A percentile compares a stretch with the other conserved stretches of the same genome.
These are phyloP conservation scores for Tubosaeta brunneosetosa DNA, from an alignment of 768 basidiomycete species.

Conservation along the genomic window DNA sequence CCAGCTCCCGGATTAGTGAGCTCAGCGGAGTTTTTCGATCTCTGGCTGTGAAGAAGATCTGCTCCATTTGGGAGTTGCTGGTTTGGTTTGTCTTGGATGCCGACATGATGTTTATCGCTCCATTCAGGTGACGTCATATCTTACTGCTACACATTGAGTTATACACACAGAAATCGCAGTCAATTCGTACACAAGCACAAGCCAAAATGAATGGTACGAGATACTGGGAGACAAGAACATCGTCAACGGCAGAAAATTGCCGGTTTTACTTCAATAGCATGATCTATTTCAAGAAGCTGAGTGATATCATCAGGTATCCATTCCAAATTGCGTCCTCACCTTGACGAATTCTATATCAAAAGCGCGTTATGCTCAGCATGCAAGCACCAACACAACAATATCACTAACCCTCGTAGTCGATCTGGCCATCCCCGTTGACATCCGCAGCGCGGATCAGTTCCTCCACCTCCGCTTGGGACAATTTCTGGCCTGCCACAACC, in stretches of 20 bases:
- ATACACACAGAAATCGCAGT: no score
- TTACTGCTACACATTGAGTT: neutral
- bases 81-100: constrained; percentile 6
- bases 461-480: constrained; percentile 81
- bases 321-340: constrained; percentile 32
- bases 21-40: no score
- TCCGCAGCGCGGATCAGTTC: constrained; percentile 98
- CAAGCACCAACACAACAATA: neutral
- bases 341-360: constrained; percentile 66
- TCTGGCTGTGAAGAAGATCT: constrained; percentile 54
- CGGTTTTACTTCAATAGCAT: constrained; percentile 61
- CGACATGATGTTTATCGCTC: constrained; percentile 11
- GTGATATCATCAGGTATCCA: constrained; percentile 2
- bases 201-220: neutral
- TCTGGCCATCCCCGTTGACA: constrained; percentile 91
- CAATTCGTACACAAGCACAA: constrained; percentile 4
- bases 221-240: constrained; percentile 3
- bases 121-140: constrained; percentile 16
- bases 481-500: constrained; percentile 63
- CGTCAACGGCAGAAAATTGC: constrained; percentile 13
- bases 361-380: constrained; percentile 1
- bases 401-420: constrained; percentile 73
- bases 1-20: constrained; percentile 24
- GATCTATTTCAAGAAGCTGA: constrained; percentile 44
- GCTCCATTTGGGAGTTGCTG: constrained; percentile 27